phyloP scores from a whole-genome alignment of 345 rosid genomes.

The Brassica rapa region DNA sequence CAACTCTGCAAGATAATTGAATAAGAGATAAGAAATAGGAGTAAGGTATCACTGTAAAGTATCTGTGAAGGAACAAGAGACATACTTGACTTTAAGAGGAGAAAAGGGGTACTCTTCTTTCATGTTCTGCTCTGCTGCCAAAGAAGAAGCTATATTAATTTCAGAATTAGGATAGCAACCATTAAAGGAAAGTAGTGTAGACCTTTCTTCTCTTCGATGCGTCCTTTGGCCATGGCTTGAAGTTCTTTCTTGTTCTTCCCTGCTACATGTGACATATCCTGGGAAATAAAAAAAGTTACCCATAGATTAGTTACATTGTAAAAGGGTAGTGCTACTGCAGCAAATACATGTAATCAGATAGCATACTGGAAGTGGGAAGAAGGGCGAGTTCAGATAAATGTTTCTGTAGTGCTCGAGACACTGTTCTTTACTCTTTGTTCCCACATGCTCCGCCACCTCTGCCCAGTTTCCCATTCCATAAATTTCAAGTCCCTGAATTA shows the following conservation, averaged over 20 bases:
- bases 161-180: conserved; percentile 11
- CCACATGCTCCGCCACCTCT: conserved; percentile 97
- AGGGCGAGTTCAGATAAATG: conserved; percentile 77
- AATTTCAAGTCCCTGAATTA: conserved; percentile 89
- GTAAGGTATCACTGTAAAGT: conserved; percentile 14
- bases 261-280: conserved; percentile 97
- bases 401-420: conserved; percentile 81
- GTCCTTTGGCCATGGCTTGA: conserved; percentile 97
- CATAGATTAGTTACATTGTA: no score
- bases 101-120: conserved; percentile 86
- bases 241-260: conserved; percentile 97
- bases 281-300: conserved; percentile 10
- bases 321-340: neutral
- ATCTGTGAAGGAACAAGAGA: conserved; percentile 23
- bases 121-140: conserved; percentile 59
- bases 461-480: conserved; percentile 98
- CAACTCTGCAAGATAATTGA: conserved; percentile 57
- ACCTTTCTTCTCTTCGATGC: conserved; percentile 87
- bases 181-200: conserved; percentile 16
- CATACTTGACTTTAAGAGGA: conserved; percentile 92
- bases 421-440: conserved; percentile 88
- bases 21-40: conserved; percentile 31
- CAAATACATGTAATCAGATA: conserved; percentile 10
- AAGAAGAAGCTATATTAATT: conserved; percentile 43
- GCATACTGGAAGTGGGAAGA: conserved; percentile 92